Evolutionary conservation across 2,329 filamentous ascomycete genomes (phyloP), one percentile per base, ranked within the genome.

Genomic region (Sporothrix globosa): DNA sequence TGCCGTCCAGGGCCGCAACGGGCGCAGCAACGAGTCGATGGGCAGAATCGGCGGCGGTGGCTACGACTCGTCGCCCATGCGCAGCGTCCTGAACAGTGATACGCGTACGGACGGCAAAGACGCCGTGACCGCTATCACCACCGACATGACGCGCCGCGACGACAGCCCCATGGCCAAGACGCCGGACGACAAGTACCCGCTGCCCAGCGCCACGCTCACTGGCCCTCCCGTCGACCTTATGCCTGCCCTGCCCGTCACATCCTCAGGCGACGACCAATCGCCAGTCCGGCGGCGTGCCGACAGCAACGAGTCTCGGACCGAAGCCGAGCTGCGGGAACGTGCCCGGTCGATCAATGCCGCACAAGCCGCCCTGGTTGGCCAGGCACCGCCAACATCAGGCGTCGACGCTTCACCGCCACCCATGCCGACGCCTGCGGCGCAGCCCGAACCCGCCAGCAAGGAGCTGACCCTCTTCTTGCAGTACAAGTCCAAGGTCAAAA

Each of bases 401-500:
- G 17, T 39, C 39, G 34, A 48, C 21, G 54, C 61, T 1, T 39
- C 67, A 14, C 27, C 60, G 11, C 48, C 61, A 4, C 52, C 21
- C 39, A 56, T 48, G 21, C 50, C 61, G 3, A 19, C 65, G n/a
- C 44, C 54, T 17, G 24, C 68, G 7, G 5, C 60, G 4, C 21
- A 54, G 14, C 48, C 46, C 44, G 21, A 48, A 66, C 72, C 87
- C 84, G 70, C 84, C 9, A 81, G 89, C 7, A 97, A 97, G 78
- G 93, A 97, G 75, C 84, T 99, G 67, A 98, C 95, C 0, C 83
- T 99, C 52, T 99, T 98, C 79, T 80, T 98, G 72, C 95, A 98
- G 80, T 97, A 98, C 82, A 97, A 96, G 79, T 96, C 91, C 75
- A 96, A 96, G 78, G 94, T 98, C 75, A 98, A 97, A 81, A 98